Conservation (phyloP, 805 yeast species). For the Wickerhamiella australiensis region DNA sequence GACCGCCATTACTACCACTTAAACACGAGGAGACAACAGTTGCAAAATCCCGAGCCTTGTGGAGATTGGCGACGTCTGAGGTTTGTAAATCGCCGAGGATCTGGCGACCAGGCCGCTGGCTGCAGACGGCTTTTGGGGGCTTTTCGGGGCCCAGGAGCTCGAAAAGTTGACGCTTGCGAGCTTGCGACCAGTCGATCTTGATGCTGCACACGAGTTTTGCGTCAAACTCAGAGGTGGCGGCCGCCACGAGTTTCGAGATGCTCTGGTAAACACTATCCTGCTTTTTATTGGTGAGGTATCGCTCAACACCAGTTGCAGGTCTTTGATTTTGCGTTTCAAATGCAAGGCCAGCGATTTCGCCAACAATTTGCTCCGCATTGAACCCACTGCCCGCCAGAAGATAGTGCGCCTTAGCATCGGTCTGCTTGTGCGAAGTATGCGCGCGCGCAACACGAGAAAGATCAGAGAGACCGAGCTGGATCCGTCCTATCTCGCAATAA, state of each 20-base stretch:
- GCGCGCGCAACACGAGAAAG: conserved; percentile 44
- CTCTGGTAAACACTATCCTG: conserved; percentile 74
- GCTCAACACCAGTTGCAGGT: conserved; percentile 40
- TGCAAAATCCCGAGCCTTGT: conserved; percentile 9
- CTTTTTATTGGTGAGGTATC: conserved; percentile 53
- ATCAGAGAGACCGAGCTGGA: conserved; percentile 70
- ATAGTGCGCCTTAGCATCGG: conserved; percentile 50
- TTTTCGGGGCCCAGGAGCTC: conserved; percentile 47
- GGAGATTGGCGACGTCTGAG: conserved; percentile 18
- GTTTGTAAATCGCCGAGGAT: conserved; percentile 11
- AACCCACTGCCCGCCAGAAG: conserved; percentile 81
- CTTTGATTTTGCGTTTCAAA: conserved; percentile 26
- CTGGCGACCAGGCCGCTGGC: not conserved
- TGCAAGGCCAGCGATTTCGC: conserved; percentile 35
- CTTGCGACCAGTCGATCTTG: conserved; percentile 67
- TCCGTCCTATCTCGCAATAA: conserved; percentile 59
- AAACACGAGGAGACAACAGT: not conserved
- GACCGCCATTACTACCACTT: too few relatives aligned
- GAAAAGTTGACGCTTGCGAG: conserved; percentile 57
- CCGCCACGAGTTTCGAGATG: conserved; percentile 62
- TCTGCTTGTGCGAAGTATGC: conserved; percentile 48
- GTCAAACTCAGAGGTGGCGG: conserved; percentile 78
- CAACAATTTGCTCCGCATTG: conserved; percentile 69
- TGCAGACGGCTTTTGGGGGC: conserved; percentile 36
- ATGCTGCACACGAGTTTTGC: conserved; percentile 58